phyloP scores from a whole-genome alignment of 2,329 filamentous ascomycete species.

The Fusarium neocosmosporiellum region DNA sequence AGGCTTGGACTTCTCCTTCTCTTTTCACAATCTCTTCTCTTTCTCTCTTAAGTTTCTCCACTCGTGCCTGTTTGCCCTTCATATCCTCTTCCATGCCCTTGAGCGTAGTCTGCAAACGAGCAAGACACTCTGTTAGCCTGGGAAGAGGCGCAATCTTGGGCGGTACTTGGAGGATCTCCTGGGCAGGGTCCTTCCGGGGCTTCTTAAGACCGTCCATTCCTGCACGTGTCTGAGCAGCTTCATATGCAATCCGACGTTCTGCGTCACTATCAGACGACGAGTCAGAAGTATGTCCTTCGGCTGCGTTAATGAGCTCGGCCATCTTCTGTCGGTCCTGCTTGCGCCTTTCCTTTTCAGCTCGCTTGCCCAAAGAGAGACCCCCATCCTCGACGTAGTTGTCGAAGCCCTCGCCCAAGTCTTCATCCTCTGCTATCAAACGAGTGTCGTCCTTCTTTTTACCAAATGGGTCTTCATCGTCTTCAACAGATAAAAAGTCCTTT shows the following conservation, averaged over 20 bases:
- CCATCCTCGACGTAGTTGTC: slow-evolving; percentile 92
- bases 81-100: slow-evolving; percentile 72
- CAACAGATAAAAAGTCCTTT: slow-evolving; percentile 74
- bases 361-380: slow-evolving; percentile 79
- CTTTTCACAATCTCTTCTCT: slow-evolving; percentile 74
- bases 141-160: slow-evolving; percentile 84
- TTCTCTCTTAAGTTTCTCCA: slow-evolving; percentile 76
- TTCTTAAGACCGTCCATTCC: slow-evolving; percentile 81
- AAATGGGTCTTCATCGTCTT: slow-evolving; percentile 63
- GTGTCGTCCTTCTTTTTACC: slow-evolving; percentile 71
- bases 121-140: slow-evolving; percentile 74
- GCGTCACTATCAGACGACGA: slow-evolving; percentile 77
- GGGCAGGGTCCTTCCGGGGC: slow-evolving; percentile 49
- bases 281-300: slow-evolving; percentile 74
- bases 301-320: slow-evolving; percentile 83
- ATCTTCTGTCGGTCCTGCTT: slow-evolving; percentile 79
- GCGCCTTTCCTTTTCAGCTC: slow-evolving; percentile 79
- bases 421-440: slow-evolving; percentile 84
- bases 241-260: slow-evolving; percentile 83
- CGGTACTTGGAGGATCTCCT: slow-evolving; percentile 66
- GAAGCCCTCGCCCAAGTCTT: slow-evolving; percentile 93
- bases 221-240: slow-evolving; percentile 84
- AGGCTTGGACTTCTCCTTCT: slow-evolving; percentile 82
- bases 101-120: slow-evolving; percentile 70
- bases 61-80: slow-evolving; percentile 67